A percentile compares a stretch with the other conserved stretches of the same genome.
Evolutionary conservation across 805 yeast genomes (phyloP).

Genomic region (Myxozyma neotropica): DNA sequence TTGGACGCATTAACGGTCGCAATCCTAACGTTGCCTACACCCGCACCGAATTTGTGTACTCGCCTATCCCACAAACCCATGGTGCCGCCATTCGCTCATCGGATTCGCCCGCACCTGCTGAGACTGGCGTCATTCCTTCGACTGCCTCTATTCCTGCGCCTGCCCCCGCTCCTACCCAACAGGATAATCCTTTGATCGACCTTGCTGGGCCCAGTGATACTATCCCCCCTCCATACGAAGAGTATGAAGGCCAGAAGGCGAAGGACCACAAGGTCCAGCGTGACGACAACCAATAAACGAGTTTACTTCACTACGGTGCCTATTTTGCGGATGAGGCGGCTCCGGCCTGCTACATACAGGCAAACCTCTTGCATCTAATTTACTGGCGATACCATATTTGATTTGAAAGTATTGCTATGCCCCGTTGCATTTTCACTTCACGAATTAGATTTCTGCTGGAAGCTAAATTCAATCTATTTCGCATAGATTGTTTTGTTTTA

Average conservation of each 20-base stretch:
- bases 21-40: slow-evolving; percentile 15
- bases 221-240: slow-evolving; percentile 34
- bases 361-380: neutral
- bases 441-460: too few relatives aligned
- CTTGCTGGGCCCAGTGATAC: slow-evolving; percentile 17
- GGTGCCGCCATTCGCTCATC: slow-evolving; percentile 1
- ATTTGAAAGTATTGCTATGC: too few relatives aligned
- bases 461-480: too few relatives aligned
- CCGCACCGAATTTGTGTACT: slow-evolving; percentile 29
- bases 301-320: neutral
- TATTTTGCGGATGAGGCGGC: neutral
- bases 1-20: slow-evolving; percentile 1
- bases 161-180: slow-evolving; percentile 13
- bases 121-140: neutral
- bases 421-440: too few relatives aligned
- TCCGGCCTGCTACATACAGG: neutral
- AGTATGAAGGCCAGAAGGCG: slow-evolving; percentile 14
- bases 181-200: slow-evolving; percentile 6
- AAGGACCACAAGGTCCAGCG: slow-evolving; percentile 35
- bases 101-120: slow-evolving; percentile 11
- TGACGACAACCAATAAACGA: slow-evolving; percentile 15
- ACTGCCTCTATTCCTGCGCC: slow-evolving; percentile 18
- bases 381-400: too few relatives aligned
- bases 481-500: too few relatives aligned
- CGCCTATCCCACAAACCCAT: slow-evolving; percentile 27